Evolutionary conservation across 108 stramenopile species (phyloP).

Genomic region (Skeletonema marinoi): DNA sequence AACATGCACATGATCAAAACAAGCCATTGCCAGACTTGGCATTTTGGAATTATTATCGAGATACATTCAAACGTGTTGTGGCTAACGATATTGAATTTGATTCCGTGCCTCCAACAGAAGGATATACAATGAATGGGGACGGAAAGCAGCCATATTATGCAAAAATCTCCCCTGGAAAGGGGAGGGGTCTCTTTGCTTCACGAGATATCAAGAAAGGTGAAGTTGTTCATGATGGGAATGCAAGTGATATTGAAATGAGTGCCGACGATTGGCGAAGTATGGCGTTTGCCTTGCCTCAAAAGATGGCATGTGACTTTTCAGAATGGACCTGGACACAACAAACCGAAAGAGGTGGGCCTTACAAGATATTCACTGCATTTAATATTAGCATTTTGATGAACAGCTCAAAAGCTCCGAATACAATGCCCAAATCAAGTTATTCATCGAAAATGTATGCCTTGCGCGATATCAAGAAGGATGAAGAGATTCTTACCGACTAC

Average conservation of each 20-base stretch:
- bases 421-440: background rate
- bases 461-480: background rate
- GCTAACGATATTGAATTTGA: background rate
- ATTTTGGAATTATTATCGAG: background rate
- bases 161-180: background rate
- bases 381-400: constrained; percentile 22
- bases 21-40: background rate
- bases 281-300: constrained; percentile 15
- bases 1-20: background rate
- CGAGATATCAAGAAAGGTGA: constrained; percentile 28
- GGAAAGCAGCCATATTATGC: constrained; percentile 22
- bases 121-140: background rate
- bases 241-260: constrained; percentile 2
- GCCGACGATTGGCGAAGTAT: constrained; percentile 15
- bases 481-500: background rate
- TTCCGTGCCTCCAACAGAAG: background rate
- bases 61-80: background rate
- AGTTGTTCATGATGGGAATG: constrained; percentile 17
- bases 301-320: constrained; percentile 32
- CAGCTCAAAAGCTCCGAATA: background rate
- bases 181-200: constrained; percentile 35
- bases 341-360: constrained; percentile 6
- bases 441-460: background rate
- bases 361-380: constrained; percentile 18
- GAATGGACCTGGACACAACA: constrained; percentile 32